Evolutionary conservation across 2,329 filamentous ascomycete species (phyloP).

Genomic region (Pseudopithomyces maydicus): DNA sequence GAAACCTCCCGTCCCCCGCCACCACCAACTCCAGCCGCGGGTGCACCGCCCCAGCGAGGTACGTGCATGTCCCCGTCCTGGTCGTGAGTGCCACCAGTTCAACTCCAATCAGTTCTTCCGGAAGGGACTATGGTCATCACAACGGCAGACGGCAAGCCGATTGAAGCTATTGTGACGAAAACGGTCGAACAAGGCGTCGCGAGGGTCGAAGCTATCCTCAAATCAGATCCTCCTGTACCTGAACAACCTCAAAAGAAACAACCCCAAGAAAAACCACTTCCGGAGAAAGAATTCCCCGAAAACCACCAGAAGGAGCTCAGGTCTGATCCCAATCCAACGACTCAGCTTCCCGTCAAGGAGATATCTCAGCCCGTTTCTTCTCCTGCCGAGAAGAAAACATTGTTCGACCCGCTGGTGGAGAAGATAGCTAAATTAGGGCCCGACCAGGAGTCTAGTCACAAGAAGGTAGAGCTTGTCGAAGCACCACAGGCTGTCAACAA

Average conservation of each 20-base stretch:
- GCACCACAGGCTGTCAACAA: not conserved
- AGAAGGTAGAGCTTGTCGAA: not conserved
- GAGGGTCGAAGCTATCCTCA: conserved; percentile 8
- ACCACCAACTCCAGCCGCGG: conserved; percentile 17
- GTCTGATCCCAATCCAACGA: conserved; percentile 10
- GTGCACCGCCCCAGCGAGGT: conserved; percentile 15
- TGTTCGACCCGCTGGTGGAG: conserved; percentile 1
- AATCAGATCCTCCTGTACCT: conserved; percentile 4
- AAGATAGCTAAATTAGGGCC: not conserved
- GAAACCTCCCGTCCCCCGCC: conserved; percentile 20
- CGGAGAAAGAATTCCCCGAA: not conserved
- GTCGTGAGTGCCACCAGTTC: not conserved
- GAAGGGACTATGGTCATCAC: conserved; percentile 18
- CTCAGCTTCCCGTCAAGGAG: conserved; percentile 8
- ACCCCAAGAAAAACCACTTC: too few species aligned
- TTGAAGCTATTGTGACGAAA: conserved; percentile 11
- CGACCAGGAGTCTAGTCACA: not conserved
- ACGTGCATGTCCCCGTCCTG: not conserved
- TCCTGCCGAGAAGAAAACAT: not conserved
- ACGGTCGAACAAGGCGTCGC: conserved; percentile 9
- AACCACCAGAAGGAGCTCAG: conserved; percentile 2
- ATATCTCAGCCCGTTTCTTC: not conserved
- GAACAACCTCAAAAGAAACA: not conserved
- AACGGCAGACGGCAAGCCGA: conserved; percentile 14
- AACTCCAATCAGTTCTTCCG: conserved; percentile 6